Conservation (phyloP, 148 eudicot species). For the Fallopia convolvulus region DNA sequence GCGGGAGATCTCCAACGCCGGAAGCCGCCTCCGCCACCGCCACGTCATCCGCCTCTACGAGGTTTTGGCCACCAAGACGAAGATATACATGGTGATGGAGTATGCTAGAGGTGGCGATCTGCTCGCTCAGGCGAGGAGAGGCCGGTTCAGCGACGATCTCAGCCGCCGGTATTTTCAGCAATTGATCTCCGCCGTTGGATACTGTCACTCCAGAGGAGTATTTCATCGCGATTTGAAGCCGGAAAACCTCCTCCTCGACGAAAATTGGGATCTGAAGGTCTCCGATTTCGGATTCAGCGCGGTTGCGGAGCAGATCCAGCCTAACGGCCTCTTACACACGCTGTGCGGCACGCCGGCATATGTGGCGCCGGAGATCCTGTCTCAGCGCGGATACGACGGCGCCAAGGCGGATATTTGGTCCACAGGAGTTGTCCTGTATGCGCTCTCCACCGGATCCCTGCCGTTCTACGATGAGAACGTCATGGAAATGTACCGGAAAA, state of each 20-base stretch:
- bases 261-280: slow-evolving; percentile 49
- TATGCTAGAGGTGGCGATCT: slow-evolving; percentile 76
- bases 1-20: slow-evolving; percentile 56
- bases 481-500: slow-evolving; percentile 69
- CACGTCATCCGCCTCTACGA: slow-evolving; percentile 50
- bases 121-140: slow-evolving; percentile 49
- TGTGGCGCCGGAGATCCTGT: slow-evolving; percentile 72
- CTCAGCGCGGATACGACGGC: slow-evolving; percentile 69
- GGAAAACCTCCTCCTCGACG: slow-evolving; percentile 61
- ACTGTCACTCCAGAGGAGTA: slow-evolving; percentile 62
- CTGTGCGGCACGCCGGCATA: slow-evolving; percentile 86
- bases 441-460: slow-evolving; percentile 51
- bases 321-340: slow-evolving; percentile 51
- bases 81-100: slow-evolving; percentile 63
- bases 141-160: slow-evolving; percentile 65
- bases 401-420: slow-evolving; percentile 72
- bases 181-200: slow-evolving; percentile 52
- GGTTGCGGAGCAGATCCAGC: slow-evolving; percentile 22
- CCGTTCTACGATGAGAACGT: slow-evolving; percentile 67
- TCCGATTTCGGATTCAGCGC: slow-evolving; percentile 70
- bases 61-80: slow-evolving; percentile 56
- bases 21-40: slow-evolving; percentile 41
- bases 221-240: slow-evolving; percentile 73
- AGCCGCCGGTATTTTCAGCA: slow-evolving; percentile 67
- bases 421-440: slow-evolving; percentile 54